These are phyloP conservation scores for Wickerhamiella slavikovae DNA, from an alignment of 805 yeast genomes.

Conservation along the genomic window DNA sequence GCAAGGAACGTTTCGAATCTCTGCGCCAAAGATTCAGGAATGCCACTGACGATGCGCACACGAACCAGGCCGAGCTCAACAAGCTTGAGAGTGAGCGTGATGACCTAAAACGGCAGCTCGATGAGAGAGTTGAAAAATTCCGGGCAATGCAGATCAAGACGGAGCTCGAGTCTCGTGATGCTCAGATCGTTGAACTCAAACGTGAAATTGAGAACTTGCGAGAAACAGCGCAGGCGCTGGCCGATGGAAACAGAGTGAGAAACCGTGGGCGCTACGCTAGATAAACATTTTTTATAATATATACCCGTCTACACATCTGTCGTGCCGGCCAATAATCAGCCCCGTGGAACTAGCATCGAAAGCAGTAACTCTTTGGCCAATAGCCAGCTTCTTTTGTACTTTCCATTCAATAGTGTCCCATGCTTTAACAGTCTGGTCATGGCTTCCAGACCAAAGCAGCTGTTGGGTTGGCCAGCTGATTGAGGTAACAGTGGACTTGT, in stretches of 20 bases:
- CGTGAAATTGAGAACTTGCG: no score
- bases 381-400: slow-evolving; percentile 28
- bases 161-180: no score
- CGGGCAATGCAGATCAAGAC: no score
- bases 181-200: no score
- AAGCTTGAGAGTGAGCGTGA: no score
- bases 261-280: no score
- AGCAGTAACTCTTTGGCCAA: slow-evolving; percentile 52
- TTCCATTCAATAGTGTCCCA: slow-evolving; percentile 60
- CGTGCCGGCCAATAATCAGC: slow-evolving; percentile 64
- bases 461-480: no score
- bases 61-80: slow-evolving; percentile 11
- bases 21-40: slow-evolving; percentile 18
- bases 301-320: slow-evolving; percentile 51
- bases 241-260: no score
- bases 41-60: slow-evolving; percentile 15
- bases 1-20: slow-evolving; percentile 23
- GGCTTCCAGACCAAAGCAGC: slow-evolving; percentile 36
- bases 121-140: no score
- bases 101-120: no score
- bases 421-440: slow-evolving; percentile 45
- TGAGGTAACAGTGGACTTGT: slow-evolving; percentile 49
- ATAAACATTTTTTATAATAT: no score
- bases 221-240: no score
- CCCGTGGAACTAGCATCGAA: slow-evolving; percentile 33